Percentiles rank a stretch among this genome's conserved stretches.
These are phyloP conservation scores for Saturnispora hagleri DNA, from an alignment of 805 yeast species.

Conservation along the genomic window DNA sequence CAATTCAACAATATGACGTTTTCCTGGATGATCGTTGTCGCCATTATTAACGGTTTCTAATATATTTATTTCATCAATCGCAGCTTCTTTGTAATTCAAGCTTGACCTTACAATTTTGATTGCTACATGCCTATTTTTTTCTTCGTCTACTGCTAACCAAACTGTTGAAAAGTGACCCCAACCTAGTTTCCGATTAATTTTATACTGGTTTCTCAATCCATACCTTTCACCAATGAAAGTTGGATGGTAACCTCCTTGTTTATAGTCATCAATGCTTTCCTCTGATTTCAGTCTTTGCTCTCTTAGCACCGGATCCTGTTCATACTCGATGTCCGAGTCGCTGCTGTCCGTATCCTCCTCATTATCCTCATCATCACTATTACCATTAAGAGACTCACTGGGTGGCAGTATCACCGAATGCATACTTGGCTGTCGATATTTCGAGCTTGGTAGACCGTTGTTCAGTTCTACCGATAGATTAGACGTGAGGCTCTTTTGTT, in stretches of 20 bases:
- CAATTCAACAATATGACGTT: constrained; percentile 41
- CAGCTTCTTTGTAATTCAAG: constrained; percentile 49
- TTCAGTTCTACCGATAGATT: not conserved
- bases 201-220: constrained; percentile 36
- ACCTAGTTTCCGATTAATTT: constrained; percentile 48
- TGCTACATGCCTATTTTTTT: constrained; percentile 41
- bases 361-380: not conserved
- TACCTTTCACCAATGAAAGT: constrained; percentile 47
- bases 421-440: not conserved
- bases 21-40: constrained; percentile 39
- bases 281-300: constrained; percentile 30
- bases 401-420: not conserved
- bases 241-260: constrained; percentile 58
- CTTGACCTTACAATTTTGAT: constrained; percentile 52
- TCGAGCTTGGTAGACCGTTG: not conserved
- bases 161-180: constrained; percentile 71
- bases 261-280: constrained; percentile 45
- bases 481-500: not conserved
- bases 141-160: constrained; percentile 47
- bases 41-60: constrained; percentile 29
- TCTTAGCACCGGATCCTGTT: constrained; percentile 15
- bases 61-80: constrained; percentile 50
- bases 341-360: not conserved
- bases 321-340: constrained; percentile 15
- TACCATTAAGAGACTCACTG: not conserved